These are phyloP conservation scores for Arthrinium phaeospermum DNA, from an alignment of 2,329 filamentous ascomycete species.

Conservation along the genomic window DNA sequence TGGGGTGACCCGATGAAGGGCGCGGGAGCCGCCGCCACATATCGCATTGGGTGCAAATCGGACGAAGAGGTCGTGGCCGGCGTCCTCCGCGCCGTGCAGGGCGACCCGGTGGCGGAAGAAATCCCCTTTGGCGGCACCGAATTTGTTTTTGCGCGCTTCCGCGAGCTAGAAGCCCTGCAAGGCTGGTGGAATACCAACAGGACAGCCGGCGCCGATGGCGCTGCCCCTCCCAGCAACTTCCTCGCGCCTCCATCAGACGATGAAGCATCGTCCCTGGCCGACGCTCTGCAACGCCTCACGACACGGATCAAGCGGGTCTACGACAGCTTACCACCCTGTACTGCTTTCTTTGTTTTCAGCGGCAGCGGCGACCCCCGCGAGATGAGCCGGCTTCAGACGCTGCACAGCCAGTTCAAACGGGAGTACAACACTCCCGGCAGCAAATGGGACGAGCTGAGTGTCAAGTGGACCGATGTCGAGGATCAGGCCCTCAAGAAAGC, in stretches of 20 bases:
- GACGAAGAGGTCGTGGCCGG: conserved; percentile 64
- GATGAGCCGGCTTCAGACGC: conserved; percentile 65
- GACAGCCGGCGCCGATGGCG: conserved; percentile 40
- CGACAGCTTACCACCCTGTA: conserved; percentile 66
- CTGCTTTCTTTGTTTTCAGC: conserved; percentile 68
- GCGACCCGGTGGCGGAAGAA: conserved; percentile 62
- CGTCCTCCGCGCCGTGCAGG: conserved; percentile 63
- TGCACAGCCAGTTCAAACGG: conserved; percentile 65
- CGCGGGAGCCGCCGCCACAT: conserved; percentile 60
- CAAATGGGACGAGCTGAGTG: conserved; percentile 70
- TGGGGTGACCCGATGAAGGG: conserved; percentile 80
- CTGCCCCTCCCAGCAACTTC: conserved; percentile 43
- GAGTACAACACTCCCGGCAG: conserved; percentile 68
- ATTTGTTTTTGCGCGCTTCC: conserved; percentile 70
- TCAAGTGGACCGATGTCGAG: conserved; percentile 72
- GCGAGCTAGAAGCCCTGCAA: conserved; percentile 68
- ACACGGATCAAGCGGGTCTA: conserved; percentile 61
- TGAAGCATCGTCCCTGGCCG: conserved; percentile 46
- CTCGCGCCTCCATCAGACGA: conserved; percentile 27
- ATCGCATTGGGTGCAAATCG: conserved; percentile 61
- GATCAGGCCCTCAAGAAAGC: conserved; percentile 67
- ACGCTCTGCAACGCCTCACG: conserved; percentile 51
- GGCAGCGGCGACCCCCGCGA: conserved; percentile 72
- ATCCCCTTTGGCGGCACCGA: conserved; percentile 67
- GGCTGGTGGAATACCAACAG: conserved; percentile 72